phyloP scores from a whole-genome alignment of 106 monocot genomes.

The Allium fistulosum region DNA sequence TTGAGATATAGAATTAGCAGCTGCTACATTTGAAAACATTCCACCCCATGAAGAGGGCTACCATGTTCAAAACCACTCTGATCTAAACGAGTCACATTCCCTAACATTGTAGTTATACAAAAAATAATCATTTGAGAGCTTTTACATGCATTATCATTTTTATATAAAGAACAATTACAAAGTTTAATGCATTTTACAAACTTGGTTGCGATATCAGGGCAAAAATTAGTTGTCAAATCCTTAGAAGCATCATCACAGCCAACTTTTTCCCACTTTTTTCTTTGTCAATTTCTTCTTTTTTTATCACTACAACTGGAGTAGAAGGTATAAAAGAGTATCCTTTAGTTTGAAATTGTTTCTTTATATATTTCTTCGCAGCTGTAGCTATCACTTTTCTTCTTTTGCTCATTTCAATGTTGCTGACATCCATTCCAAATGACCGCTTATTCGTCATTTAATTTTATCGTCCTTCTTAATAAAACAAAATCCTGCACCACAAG shows the following conservation, averaged over 20 bases:
- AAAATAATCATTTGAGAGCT: neutral
- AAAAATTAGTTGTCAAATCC: constrained; percentile 45
- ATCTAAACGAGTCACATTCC: too few species aligned
- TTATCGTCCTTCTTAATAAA: neutral
- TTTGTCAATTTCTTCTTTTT: constrained; percentile 7
- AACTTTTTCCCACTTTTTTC: constrained; percentile 9
- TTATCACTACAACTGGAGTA: constrained; percentile 23
- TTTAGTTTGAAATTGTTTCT: too few species aligned
- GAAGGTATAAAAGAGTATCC: constrained; percentile 79
- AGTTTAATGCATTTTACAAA: constrained; percentile 8
- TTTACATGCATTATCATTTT: neutral
- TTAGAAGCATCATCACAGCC: constrained; percentile 39
- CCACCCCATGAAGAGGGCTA: too few species aligned
- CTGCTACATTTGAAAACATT: too few species aligned
- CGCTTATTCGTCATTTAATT: constrained; percentile 23
- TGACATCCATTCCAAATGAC: constrained; percentile 73
- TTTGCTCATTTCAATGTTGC: constrained; percentile 47
- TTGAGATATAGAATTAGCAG: too few species aligned
- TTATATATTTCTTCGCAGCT: too few species aligned
- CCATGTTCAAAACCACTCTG: too few species aligned
- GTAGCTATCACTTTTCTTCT: constrained; percentile 21
- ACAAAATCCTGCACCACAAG: neutral
- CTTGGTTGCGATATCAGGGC: constrained; percentile 78
- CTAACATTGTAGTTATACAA: neutral
- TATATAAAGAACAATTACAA: too few species aligned